Base-by-base conservation (phyloP, 129 eudicot species). In the Flaveria linearis region DNA sequence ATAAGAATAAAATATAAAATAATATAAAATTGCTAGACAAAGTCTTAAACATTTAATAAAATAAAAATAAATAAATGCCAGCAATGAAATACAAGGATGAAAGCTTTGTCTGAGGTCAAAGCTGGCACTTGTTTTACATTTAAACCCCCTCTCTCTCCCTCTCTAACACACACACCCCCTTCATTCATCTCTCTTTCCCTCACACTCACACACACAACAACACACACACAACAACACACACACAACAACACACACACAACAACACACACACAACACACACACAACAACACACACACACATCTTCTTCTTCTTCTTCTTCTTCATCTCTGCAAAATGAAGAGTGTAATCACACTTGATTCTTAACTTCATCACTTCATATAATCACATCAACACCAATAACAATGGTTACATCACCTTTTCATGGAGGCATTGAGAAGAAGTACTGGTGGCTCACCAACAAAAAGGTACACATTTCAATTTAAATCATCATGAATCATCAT, bases 371-470 rank as follows among this genome's bases (percentile, higher is more conserved):
- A 55, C 57, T 12, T 16, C 57, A 36, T 36, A 36, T 36, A 36
- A 36, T 36, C 41, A 62, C n/a, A 68, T 60, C 51, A 64, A 28
- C 51, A 58, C 22, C 53, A 15, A 25, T 77, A 57, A 57, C 82
- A 60, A 89, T 86, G 97, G 87, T 46, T 53, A 65, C 84, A 56
- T 82, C 96, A 47, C 90, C 97, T 43, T 84, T 73, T 49, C 84
- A 55, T 80, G 89, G 78, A 75, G 78, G 75, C 55, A 87, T 58
- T 88, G 98, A 93, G 23, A 93, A 81, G 84, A 93, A 90, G 62
- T 94, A 85, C 73, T 93, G 98, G 98, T 93, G 96, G 97, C 92
- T 85, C 46, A 93, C 84, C 47, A 93, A 87, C 65, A 82, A 69
- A 82, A 93, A 90, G 96, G 98, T 90, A 45, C 14, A 45, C 50